Base-by-base conservation (phyloP, 495 filamentous ascomycete species). In the Parachaetomium inaequale region DNA sequence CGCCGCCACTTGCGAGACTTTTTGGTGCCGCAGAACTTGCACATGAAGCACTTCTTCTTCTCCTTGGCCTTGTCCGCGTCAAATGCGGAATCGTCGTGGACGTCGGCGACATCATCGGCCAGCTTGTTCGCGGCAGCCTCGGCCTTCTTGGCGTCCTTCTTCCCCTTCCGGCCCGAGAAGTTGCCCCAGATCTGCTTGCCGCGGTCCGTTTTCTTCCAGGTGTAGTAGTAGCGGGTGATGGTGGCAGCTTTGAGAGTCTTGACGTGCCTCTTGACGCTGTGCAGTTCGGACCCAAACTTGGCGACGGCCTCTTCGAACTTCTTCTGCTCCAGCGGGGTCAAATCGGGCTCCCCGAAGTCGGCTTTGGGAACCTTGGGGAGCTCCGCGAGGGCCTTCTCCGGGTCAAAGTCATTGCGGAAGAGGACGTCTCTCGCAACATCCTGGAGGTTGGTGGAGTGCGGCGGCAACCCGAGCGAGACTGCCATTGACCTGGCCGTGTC, bases 51-150 rank as follows among this genome's bases (percentile, higher is more conserved):
- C 63, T 87, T 87, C 73, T 94, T 96, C 70, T 84, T 85, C 28
- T 83, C 78, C 3, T 74, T 73, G 2, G 93, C 93, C 78, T 98
- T 99, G 12, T 88, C 87, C 51, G 86, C 87, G 69, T 98, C 95
- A 64, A 97, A 99, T 8, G 95, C 93, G 7, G 94, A 99, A 73
- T 99, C 94, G 63, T 99, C 94, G 25, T 88, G 81, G 58, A 93
- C 90, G 71, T 98, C 89, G 23, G 95, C 93, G 61, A 98, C 88
- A 69, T 98, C 93, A 62, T 97, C 92, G 55, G 92, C 83, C 23
- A 97, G 76, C 69, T 91, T 91, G 8, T 86, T 83, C 47, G 87
- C 81, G 32, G 82, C 83, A 7, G 81, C 80, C 62, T 85, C 84
- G 21, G 86, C 86, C 58, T 84, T 81, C 63, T 82, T 85, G 47